Base-by-base conservation (phyloP, 352 stramenopile species). In the Thalassiosira hispida region DNA sequence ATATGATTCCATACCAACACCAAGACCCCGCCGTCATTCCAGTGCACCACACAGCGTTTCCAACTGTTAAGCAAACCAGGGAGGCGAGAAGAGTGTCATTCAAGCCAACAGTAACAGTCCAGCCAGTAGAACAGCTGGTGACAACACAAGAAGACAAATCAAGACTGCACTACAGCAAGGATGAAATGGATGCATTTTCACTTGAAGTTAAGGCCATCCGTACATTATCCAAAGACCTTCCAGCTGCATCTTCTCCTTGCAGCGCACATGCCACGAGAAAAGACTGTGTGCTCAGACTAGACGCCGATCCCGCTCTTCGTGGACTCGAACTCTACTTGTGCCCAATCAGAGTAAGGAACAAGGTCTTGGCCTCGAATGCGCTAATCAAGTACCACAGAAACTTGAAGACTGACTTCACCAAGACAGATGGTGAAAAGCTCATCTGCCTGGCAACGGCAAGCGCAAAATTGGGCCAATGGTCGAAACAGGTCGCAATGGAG, bases 311-410 rank as follows among this genome's bases (percentile, higher is more conserved):
- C n/a, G 49, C 53, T 22, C 51, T 79, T 18, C 71, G 71, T 40
- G 71, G 61, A 29, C 61, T 72, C 20, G 71, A 79, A 22, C 35
- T 73, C 12, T n/a, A 40, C 40, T 38, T 73, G 12, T 73, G 22
- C 40, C 60, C 61, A 55, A 33, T 38, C 18, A 49, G 60, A 52
- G 53, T 38, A 20, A 23, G 22, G 31, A 73, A 79, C 61, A 79
- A 42, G 22, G 27, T 55, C 14, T 20, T 79, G 9, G 55, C 42
- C 2, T 20, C 0, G 29, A 66, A 31, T 42, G 22, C 60, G 14
- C 14, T 79, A 38, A 18, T 79, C 38, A 79, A 73, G 71, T 79
- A 73, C 40, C 40, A 79, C 16, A 51, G 20, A 42, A 23, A 33
- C n/a, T 49, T 73, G 51, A 44, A 60, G 1, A n/a, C 16, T 11